A percentile compares a stretch with the other conserved stretches of the same genome.
Conservation (phyloP, 140 eudicot genomes). For the Cichorium intybus region DNA sequence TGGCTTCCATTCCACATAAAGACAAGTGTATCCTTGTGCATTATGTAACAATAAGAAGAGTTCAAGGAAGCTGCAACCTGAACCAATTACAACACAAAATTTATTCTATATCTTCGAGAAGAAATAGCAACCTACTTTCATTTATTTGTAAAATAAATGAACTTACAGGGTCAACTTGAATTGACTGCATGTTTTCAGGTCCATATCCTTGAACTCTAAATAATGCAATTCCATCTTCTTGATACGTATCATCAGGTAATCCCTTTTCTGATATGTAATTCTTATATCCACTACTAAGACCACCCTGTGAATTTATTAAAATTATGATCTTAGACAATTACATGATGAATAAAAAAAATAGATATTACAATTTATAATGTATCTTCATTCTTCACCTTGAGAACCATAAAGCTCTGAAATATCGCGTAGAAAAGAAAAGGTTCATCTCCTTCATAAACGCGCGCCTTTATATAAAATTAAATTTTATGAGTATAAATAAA, state of each 20-base stretch:
- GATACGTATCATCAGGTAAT: slow-evolving; percentile 68
- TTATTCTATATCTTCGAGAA: slow-evolving; percentile 1
- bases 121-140: too few relatives aligned
- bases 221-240: slow-evolving; percentile 75
- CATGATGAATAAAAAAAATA: background rate
- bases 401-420: slow-evolving; percentile 83
- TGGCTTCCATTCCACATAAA: slow-evolving; percentile 78
- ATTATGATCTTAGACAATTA: background rate
- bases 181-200: slow-evolving; percentile 91
- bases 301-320: slow-evolving; percentile 60
- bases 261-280: slow-evolving; percentile 69
- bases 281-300: slow-evolving; percentile 79
- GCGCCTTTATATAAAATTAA: slow-evolving; percentile 49
- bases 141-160: background rate
- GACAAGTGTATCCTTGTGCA: slow-evolving; percentile 67
- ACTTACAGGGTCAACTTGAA: slow-evolving; percentile 86
- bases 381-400: slow-evolving; percentile 53
- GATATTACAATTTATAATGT: background rate
- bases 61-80: slow-evolving; percentile 87
- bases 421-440: slow-evolving; percentile 74
- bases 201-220: slow-evolving; percentile 89
- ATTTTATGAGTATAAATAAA: slow-evolving; percentile 8
- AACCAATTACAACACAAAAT: slow-evolving; percentile 13
- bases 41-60: slow-evolving; percentile 82
- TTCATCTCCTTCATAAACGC: slow-evolving; percentile 78